These are phyloP conservation scores for Saccharum officinarum DNA, from an alignment of 176 grass and related monocot genomes.

Conservation along the genomic window DNA sequence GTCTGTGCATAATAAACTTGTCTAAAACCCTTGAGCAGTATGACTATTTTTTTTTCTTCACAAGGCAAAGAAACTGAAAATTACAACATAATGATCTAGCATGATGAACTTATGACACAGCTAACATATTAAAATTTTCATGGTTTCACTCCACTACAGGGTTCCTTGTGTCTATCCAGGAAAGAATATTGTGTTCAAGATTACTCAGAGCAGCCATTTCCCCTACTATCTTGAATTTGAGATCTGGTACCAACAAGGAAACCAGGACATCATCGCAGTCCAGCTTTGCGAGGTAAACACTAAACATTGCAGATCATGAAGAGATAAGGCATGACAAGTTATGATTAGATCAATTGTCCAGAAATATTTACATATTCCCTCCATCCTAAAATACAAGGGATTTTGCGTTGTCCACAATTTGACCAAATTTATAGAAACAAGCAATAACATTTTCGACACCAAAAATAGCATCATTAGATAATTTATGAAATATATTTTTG, in stretches of 20 bases:
- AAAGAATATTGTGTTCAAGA: constrained; percentile 70
- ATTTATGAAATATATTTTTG: not conserved
- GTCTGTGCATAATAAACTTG: constrained; percentile 2
- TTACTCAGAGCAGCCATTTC: constrained; percentile 55
- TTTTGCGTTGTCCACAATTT: not conserved
- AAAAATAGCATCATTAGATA: not conserved
- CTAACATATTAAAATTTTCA: not conserved
- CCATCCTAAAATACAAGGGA: not conserved
- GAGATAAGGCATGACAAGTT: not conserved
- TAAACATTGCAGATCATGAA: constrained; percentile 1
- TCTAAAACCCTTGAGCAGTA: not conserved
- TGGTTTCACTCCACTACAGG: constrained; percentile 25
- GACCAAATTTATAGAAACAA: not conserved
- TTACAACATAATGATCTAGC: not conserved
- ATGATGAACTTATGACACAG: not conserved
- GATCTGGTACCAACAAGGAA: constrained; percentile 67
- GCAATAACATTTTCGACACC: not conserved
- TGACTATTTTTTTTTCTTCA: constrained; percentile 1
- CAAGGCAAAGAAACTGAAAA: not conserved
- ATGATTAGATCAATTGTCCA: not conserved
- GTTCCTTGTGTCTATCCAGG: constrained; percentile 60
- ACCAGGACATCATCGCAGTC: not conserved
- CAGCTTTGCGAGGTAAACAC: constrained; percentile 57
- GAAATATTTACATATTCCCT: not conserved
- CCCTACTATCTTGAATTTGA: constrained; percentile 67